Evolutionary conservation across 306 rosid species (phyloP), one percentile per base, ranked within the genome.

Genomic region (Vachellia pachyceras): DNA sequence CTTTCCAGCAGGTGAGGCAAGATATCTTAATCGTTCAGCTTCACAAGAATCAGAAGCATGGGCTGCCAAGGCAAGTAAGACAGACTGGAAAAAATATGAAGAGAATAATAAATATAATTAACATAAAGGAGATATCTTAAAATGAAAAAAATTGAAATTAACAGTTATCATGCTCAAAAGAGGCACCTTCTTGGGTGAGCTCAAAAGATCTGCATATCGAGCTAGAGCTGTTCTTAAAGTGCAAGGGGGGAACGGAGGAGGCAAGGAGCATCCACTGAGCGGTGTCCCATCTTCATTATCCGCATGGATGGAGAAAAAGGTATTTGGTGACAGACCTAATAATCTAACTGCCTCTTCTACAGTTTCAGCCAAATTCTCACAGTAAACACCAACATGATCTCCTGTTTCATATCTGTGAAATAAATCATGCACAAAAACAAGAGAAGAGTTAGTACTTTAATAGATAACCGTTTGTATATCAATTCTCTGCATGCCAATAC

Each of bases 1-100:
- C 98, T 96, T 96, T 84, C 98, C 99, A 47, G 94, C 91, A 72
- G 99, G 97, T 66, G 97, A 96, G 71, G 99, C 97, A 74, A 96
- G 97, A 89, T 90, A 90, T 83, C 97, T 90, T 73, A 96, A 85
- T 49, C 94, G 89, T 76, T 96, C 95, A 14, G 94, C 97, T 89
- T 96, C 98, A 63, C 94, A 82, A 47, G 92, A 95, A 77, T 96
- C 89, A 79, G 94, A 90, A 69, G 98, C 97, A 82, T 94, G 94
- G 23, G 98, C 97, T 41, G 99, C 99, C 72, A 96, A 84, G 47
- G 94, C 99, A 8, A 92, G 89, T 85, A 96, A 86, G 45, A 82
- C 87, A 57, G 97, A 89, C 99, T 95, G 92, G 71, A 84, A 85
- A 73, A 81, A 10, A 41, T 6, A 44, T 25, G 52, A 46, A 82